These are phyloP conservation scores for Eimeria brunetti DNA, from an alignment of 169 alveolate species.

Conservation along the genomic window DNA sequence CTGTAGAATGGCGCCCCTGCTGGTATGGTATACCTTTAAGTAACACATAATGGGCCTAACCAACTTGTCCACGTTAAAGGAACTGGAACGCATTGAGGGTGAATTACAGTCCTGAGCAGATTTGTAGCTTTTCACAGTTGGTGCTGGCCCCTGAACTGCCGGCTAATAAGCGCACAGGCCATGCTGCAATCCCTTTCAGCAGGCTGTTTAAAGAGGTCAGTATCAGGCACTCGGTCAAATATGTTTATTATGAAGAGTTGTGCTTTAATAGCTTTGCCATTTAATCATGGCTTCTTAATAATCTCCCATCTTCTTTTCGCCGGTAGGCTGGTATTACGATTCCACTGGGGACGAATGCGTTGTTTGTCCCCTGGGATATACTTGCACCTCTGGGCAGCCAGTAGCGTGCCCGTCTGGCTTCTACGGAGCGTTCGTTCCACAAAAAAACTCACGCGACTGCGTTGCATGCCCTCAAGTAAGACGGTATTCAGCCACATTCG, in stretches of 20 bases:
- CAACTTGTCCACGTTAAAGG: background rate
- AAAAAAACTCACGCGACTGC: constrained; percentile 39
- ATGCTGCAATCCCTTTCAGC: background rate
- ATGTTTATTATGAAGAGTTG: background rate
- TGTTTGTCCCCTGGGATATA: constrained; percentile 54
- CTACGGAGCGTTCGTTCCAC: constrained; percentile 47
- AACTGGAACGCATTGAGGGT: background rate
- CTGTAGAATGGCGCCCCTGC: background rate
- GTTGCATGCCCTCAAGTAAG: constrained; percentile 62
- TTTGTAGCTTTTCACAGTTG: background rate
- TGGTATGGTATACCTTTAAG: background rate
- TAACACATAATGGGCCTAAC: background rate
- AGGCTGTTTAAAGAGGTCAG: background rate
- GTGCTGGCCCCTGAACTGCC: background rate
- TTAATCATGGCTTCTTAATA: background rate
- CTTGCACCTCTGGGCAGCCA: constrained; percentile 44
- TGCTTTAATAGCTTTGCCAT: background rate
- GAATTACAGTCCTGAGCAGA: background rate
- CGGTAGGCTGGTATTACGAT: constrained; percentile 42
- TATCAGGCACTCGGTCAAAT: background rate
- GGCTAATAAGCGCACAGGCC: background rate
- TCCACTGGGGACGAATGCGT: constrained; percentile 24
- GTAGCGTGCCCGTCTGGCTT: constrained; percentile 46
- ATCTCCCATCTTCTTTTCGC: background rate
- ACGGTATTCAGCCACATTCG: background rate